Base-by-base conservation (phyloP, 164 flowering plant species). In the Saururus chinensis region DNA sequence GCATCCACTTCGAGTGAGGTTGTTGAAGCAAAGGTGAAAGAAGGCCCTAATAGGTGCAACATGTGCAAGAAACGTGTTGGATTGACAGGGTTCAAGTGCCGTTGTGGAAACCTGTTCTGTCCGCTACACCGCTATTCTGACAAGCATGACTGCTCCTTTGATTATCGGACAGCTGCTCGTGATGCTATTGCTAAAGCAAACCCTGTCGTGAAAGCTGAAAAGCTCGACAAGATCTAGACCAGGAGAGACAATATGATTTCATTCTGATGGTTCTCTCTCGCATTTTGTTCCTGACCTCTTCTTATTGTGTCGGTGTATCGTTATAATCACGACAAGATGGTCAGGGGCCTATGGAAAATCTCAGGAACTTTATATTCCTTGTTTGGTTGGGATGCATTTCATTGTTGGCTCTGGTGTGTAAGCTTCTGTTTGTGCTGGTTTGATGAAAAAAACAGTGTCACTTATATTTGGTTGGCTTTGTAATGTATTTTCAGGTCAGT, bases 181-280 rank as follows among this genome's bases (percentile, higher is more conserved):
- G 77, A 77, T 68, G 82, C 82, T 9, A 79, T 81, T 51, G 77
- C 82, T 9, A 79, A 72, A 69, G 82, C 85, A 48, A 81, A 81
- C 59, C 85, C 85, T 10, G 73, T 81, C 37, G 75, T 81, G 52
- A 79, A 77, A 67, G 82, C 85, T 17, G 80, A 75, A 54, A 81
- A 81, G 77, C 81, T 81, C 17, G 79, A 81, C 51, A 81, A 77
- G 68, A 81, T 81, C 30, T 81, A 74, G 64, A n/a, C 53, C 20
- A 26, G 64, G 51, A 68, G 70, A 51, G 63, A 51, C 21, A 61
- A 24, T 56, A 51, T 11, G 48, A 51, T 45, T 35, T 62, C 40
- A 55, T 55, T 65, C 37, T 56, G 54, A 68, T 62, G 70, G 61
- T 71, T 73, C 70, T 73, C 70, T 65, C 61, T 56, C 55, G 22